Evolutionary conservation across 2,329 filamentous ascomycete genomes (phyloP).

Genomic region (Neonectria faginata): DNA sequence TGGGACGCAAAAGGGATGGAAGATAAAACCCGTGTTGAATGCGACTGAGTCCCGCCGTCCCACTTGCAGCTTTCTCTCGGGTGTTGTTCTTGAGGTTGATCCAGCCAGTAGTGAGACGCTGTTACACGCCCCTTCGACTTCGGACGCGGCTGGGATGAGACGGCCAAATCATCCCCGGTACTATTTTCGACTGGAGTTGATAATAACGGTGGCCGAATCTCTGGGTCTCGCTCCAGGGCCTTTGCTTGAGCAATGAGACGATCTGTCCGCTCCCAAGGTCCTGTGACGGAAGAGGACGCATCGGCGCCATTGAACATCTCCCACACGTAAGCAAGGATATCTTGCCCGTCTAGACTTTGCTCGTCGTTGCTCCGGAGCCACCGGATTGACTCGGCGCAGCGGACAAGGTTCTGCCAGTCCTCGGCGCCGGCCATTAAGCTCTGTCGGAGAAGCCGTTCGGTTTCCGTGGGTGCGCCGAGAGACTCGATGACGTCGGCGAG

Average conservation of each 20-base stretch:
- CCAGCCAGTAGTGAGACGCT: constrained; percentile 48
- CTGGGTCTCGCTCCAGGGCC: constrained; percentile 42
- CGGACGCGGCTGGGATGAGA: constrained; percentile 11
- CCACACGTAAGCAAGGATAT: constrained; percentile 50
- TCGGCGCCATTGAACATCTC: constrained; percentile 35
- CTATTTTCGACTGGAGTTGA: constrained; percentile 12
- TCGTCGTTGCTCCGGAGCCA: constrained; percentile 25
- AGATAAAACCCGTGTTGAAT: constrained; percentile 19
- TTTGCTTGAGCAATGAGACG: constrained; percentile 49
- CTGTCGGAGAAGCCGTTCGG: constrained; percentile 43
- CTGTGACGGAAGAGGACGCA: constrained; percentile 11
- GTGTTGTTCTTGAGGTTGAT: constrained; percentile 33
- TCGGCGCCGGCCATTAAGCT: constrained; percentile 51
- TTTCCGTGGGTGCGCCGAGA: constrained; percentile 44
- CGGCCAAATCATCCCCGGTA: constrained; percentile 6
- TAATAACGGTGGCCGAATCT: constrained; percentile 30
- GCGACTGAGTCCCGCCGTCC: constrained; percentile 21
- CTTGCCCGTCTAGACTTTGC: constrained; percentile 47
- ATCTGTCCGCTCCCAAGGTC: constrained; percentile 53
- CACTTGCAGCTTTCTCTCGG: constrained; percentile 33
- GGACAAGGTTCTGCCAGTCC: constrained; percentile 51
- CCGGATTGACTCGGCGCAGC: constrained; percentile 49
- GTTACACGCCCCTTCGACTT: constrained; percentile 28
- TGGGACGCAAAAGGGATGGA: constrained; percentile 13
- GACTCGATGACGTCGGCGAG: constrained; percentile 49